These are phyloP conservation scores for Alternaria postmessia DNA, from an alignment of 2,329 filamentous ascomycete genomes.

Conservation along the genomic window DNA sequence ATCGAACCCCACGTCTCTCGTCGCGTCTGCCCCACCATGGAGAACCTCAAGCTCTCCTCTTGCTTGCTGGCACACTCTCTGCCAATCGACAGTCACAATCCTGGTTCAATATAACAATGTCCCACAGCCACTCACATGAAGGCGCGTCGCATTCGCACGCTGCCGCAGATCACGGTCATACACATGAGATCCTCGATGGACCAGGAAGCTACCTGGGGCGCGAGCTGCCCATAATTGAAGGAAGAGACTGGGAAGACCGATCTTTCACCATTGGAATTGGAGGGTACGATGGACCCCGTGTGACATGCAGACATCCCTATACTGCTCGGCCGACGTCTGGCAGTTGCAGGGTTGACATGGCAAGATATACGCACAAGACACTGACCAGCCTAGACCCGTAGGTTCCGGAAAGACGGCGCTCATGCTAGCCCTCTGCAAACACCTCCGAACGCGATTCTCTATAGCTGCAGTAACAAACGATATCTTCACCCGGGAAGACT, in stretches of 20 bases:
- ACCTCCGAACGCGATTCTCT: constrained; percentile 80
- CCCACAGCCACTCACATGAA: constrained; percentile 47
- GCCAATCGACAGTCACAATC: neutral
- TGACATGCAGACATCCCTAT: neutral
- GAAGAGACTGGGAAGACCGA: constrained; percentile 84
- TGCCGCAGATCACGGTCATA: constrained; percentile 84
- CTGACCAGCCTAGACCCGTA: constrained; percentile 71
- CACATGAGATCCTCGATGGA: constrained; percentile 92
- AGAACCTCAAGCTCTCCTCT: constrained; percentile 16
- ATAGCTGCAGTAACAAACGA: constrained; percentile 98
- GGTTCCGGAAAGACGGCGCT: constrained; percentile 97
- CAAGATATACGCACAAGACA: constrained; percentile 7
- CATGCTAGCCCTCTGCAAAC: constrained; percentile 91
- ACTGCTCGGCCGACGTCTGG: neutral
- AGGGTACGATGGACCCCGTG: constrained; percentile 68
- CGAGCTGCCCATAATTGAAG: constrained; percentile 93
- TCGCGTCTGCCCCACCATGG: constrained; percentile 31
- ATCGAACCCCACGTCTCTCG: constrained; percentile 26
- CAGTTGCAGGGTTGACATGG: neutral
- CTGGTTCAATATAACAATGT: constrained; percentile 26
- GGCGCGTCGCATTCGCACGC: constrained; percentile 55
- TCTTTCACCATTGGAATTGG: constrained; percentile 98
- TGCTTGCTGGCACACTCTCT: constrained; percentile 3
- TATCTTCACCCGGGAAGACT: constrained; percentile 97
- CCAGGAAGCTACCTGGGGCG: constrained; percentile 88